These are phyloP conservation scores for Aspergillus steynii DNA, from an alignment of 495 filamentous ascomycete genomes.

Conservation along the genomic window DNA sequence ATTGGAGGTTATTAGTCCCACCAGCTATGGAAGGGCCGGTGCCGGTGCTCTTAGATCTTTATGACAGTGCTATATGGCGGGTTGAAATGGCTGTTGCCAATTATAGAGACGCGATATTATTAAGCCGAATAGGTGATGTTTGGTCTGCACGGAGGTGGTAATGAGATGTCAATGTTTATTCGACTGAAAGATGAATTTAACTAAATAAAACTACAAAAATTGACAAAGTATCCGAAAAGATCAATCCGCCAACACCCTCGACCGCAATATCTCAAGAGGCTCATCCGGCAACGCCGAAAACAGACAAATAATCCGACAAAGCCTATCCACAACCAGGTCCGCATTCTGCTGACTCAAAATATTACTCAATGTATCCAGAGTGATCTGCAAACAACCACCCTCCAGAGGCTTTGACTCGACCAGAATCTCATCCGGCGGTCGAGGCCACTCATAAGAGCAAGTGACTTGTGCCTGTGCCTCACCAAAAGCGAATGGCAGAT, in stretches of 20 bases:
- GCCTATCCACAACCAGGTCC: background rate
- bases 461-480: background rate
- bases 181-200: too few species aligned
- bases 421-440: background rate
- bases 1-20: too few species aligned
- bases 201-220: too few species aligned
- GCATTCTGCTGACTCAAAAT: constrained; percentile 1
- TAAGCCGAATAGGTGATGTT: too few species aligned
- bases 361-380: background rate
- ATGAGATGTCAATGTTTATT: too few species aligned
- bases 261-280: background rate
- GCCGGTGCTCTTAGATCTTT: too few species aligned
- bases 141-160: too few species aligned
- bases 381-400: background rate
- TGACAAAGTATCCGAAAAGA: background rate
- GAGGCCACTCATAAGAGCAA: constrained; percentile 1
- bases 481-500: background rate
- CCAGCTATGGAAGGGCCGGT: too few species aligned
- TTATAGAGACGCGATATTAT: too few species aligned
- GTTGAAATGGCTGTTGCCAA: too few species aligned
- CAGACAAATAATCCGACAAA: background rate
- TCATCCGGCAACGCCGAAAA: background rate
- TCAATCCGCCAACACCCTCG: background rate
- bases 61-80: too few species aligned
- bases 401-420: background rate